Evolutionary conservation across 495 filamentous ascomycete species (phyloP).

Genomic region (Rhizodiscina lignyota): DNA sequence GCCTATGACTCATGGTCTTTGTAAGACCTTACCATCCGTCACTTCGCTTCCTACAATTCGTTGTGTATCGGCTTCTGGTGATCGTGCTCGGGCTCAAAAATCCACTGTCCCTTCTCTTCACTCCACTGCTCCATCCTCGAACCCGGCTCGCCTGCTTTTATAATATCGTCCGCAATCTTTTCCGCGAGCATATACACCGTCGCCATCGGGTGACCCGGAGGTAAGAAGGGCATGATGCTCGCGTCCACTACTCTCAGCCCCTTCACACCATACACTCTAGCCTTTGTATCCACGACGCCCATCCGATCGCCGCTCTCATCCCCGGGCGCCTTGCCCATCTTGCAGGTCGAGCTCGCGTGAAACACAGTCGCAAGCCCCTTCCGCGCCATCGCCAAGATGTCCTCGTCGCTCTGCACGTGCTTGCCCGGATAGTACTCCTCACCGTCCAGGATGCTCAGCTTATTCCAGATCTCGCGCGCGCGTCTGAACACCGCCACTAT

Average conservation of each 20-base stretch:
- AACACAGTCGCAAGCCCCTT: not conserved
- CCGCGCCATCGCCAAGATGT: conserved; percentile 1
- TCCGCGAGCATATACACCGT: conserved; percentile 11
- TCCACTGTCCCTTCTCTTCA: too few species aligned
- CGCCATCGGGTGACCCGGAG: conserved; percentile 1
- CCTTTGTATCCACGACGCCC: conserved; percentile 12
- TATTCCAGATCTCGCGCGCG: conserved; percentile 25
- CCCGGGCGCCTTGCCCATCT: conserved; percentile 1
- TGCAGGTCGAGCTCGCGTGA: conserved; percentile 3
- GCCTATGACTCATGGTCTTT: too few species aligned
- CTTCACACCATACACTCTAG: conserved; percentile 9
- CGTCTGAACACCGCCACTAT: conserved; percentile 37
- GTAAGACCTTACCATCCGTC: too few species aligned
- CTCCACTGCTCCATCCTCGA: too few species aligned
- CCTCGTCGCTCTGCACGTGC: conserved; percentile 1
- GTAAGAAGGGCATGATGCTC: conserved; percentile 9
- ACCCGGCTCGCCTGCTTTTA: too few species aligned
- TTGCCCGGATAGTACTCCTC: conserved; percentile 1
- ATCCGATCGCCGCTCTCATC: conserved; percentile 3
- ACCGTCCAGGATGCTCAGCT: conserved; percentile 17
- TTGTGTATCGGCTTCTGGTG: too few species aligned
- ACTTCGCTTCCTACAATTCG: too few species aligned
- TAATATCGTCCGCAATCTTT: conserved; percentile 12
- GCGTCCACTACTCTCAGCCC: conserved; percentile 16
- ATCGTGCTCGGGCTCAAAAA: too few species aligned